Base-by-base conservation (phyloP, 2,329 filamentous ascomycete species). In the Aspergillus versicolor region DNA sequence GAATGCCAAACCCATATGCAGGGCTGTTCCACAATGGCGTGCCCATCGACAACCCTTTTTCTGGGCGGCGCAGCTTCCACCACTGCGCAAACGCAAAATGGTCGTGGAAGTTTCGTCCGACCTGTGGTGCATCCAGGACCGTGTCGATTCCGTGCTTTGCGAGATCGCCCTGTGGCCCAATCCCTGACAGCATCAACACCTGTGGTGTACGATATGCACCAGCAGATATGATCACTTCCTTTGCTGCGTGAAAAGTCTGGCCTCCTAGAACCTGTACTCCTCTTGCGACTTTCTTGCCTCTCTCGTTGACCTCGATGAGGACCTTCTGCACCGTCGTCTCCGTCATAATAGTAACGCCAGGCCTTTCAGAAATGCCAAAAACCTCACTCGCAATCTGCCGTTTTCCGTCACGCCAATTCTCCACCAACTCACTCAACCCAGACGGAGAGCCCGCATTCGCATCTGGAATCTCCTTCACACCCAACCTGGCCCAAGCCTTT, bases 401-500 rank as follows among this genome's bases (percentile, higher is more conserved):
- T 30, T 55, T 41, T 2, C 62, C 62, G 19, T 60, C 52, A 3
- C 61, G 54, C 55, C 67, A 71, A 21, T 69, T 70, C 57, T 76
- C 71, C 2, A 65, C 56, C 6, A 69, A 46, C 32, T 73, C 66
- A 1, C 63, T 63, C 21, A 73, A 34, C 1, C 72, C 72, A 13
- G 66, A 49, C 8, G 70, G 67, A 6, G 59, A 50, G 0, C 73
- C 73, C 2, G 52, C 51, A 47, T 72, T 73, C 12, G 60, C 59
- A 53, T 72, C 66, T 0, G 55, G 32, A 17, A 64, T 67, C 15
- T 58, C 52, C 8, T 59, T 24, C 0, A 75, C 61, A 5, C 75
- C 75, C 7, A 68, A n/a, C 5, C 67, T 64, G 8, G 65, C 61
- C 77, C 77, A 81, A 4, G 76, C 73, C 11, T 65, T 61, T 17